Conservation (phyloP, 495 filamentous ascomycete species). For the Trichoderma reesei region DNA sequence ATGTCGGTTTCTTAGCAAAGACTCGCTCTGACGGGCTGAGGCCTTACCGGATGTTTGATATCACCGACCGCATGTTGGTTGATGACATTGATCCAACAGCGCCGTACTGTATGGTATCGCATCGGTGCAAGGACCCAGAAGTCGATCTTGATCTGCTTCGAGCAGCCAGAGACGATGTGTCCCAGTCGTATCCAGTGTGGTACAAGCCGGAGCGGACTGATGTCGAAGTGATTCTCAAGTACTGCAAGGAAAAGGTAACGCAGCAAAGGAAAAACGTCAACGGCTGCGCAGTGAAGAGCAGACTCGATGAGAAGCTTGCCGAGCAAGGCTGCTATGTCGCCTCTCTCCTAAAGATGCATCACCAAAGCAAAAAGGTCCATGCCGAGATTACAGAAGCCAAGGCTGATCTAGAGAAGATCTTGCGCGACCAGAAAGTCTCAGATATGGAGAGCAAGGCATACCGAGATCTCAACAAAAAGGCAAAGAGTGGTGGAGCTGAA, state of each 20-base stretch:
- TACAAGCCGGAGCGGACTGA: slow-evolving; percentile 6
- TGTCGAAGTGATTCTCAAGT: background rate
- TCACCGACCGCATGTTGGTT: slow-evolving; percentile 33
- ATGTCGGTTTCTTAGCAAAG: slow-evolving; percentile 22
- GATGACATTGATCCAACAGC: slow-evolving; percentile 20
- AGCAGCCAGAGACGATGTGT: slow-evolving; percentile 1
- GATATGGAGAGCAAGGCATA: background rate
- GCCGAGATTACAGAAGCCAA: background rate
- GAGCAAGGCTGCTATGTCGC: background rate
- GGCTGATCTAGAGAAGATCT: background rate
- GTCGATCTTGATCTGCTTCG: slow-evolving; percentile 28
- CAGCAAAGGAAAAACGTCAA: slow-evolving; percentile 1
- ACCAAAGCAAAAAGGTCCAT: background rate
- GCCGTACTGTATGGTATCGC: slow-evolving; percentile 37
- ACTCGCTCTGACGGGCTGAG: slow-evolving; percentile 13
- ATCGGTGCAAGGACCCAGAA: slow-evolving; percentile 38
- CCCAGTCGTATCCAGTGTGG: background rate
- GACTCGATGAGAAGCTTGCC: background rate
- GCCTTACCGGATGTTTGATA: slow-evolving; percentile 36
- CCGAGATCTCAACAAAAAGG: background rate
- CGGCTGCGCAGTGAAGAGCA: background rate
- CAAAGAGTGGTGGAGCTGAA: slow-evolving; percentile 6
- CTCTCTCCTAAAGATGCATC: background rate
- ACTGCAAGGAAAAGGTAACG: background rate
- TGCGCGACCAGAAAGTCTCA: background rate